Conservation (phyloP, 805 yeast genomes). For the Saturnispora quitensis region DNA sequence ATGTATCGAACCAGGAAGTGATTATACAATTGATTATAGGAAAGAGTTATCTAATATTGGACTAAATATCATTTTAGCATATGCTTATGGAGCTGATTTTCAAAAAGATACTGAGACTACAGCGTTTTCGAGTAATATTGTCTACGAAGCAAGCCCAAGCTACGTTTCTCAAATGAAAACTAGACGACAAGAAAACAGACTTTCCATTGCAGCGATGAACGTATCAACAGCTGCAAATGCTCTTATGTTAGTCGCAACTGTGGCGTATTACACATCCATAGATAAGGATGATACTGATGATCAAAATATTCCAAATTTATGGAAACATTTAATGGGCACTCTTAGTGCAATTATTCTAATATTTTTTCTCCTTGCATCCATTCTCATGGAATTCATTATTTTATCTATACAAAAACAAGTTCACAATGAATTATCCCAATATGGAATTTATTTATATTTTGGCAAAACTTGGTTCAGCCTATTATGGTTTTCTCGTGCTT, state of each 20-base stretch:
- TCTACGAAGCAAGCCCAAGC: slow-evolving; percentile 15
- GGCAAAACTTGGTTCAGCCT: slow-evolving; percentile 34
- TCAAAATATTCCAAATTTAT: slow-evolving; percentile 23
- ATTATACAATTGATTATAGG: slow-evolving; percentile 37
- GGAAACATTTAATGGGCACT: slow-evolving; percentile 31
- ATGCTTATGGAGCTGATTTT: slow-evolving; percentile 30
- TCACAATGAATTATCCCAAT: slow-evolving; percentile 30
- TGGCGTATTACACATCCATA: slow-evolving; percentile 31
- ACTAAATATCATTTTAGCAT: slow-evolving; percentile 36
- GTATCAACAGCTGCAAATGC: slow-evolving; percentile 26
- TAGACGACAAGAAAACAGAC: slow-evolving; percentile 17
- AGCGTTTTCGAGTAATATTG: slow-evolving; percentile 9
- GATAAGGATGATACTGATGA: slow-evolving; percentile 28
- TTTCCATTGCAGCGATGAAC: slow-evolving; percentile 25
- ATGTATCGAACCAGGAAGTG: slow-evolving; percentile 14
- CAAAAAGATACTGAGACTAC: background rate
- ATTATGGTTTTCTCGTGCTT: slow-evolving; percentile 32
- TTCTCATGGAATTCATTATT: slow-evolving; percentile 26
- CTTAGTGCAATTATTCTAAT: slow-evolving; percentile 11
- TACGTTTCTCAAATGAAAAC: slow-evolving; percentile 19
- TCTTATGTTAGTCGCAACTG: slow-evolving; percentile 23
- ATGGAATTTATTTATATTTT: slow-evolving; percentile 36
- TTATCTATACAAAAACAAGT: slow-evolving; percentile 23
- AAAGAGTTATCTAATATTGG: slow-evolving; percentile 32
- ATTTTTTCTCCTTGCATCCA: slow-evolving; percentile 16